These are phyloP conservation scores for Stagonosporopsis chrysanthemi DNA, from an alignment of 2,329 filamentous ascomycete species.

Conservation along the genomic window DNA sequence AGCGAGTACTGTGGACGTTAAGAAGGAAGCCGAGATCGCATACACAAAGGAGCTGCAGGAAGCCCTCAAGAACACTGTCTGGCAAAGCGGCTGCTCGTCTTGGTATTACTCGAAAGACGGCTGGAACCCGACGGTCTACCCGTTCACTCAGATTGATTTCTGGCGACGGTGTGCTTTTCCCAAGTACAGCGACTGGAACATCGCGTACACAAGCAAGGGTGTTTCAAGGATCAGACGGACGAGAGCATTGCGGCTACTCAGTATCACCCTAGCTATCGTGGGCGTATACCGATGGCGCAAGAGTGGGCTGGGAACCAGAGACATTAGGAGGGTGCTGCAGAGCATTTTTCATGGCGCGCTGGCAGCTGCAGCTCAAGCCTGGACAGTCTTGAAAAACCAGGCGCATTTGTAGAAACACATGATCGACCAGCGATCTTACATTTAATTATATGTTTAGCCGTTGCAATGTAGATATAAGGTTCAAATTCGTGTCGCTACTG, in stretches of 20 bases:
- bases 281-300: slow-evolving; percentile 36
- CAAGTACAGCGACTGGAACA: slow-evolving; percentile 62
- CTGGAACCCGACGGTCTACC: slow-evolving; percentile 76
- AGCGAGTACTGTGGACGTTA: slow-evolving; percentile 88
- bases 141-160: slow-evolving; percentile 61
- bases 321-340: slow-evolving; percentile 27
- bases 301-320: slow-evolving; percentile 32
- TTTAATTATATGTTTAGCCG: neutral
- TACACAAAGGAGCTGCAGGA: slow-evolving; percentile 54
- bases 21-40: slow-evolving; percentile 78
- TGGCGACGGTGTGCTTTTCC: slow-evolving; percentile 60
- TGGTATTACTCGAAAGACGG: slow-evolving; percentile 81
- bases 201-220: slow-evolving; percentile 60
- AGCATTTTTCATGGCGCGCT: slow-evolving; percentile 21
- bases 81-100: slow-evolving; percentile 59
- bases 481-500: neutral
- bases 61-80: slow-evolving; percentile 61
- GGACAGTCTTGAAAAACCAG: slow-evolving; percentile 11
- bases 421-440: neutral
- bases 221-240: slow-evolving; percentile 41
- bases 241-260: slow-evolving; percentile 26
- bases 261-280: slow-evolving; percentile 29
- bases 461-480: neutral
- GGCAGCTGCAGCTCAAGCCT: slow-evolving; percentile 15
- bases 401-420: neutral